Evolutionary conservation across 306 rosid genomes (phyloP).

Genomic region (Sesbania bispinosa): DNA sequence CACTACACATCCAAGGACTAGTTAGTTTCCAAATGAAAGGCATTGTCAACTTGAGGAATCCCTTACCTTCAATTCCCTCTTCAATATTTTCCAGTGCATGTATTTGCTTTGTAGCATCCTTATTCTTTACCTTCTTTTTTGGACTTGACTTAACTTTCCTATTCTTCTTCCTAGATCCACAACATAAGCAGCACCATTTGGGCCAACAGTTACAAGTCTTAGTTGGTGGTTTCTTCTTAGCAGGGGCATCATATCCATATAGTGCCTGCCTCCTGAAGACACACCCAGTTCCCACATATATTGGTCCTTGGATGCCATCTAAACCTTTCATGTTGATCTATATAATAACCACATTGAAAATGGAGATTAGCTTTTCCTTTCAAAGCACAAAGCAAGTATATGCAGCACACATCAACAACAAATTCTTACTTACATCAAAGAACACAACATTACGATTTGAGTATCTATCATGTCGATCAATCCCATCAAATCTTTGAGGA

Average conservation of each 20-base stretch:
- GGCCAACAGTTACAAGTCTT: constrained; percentile 90
- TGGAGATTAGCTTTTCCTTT: constrained; percentile 17
- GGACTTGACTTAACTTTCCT: constrained; percentile 48
- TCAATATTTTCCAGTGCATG: constrained; percentile 66
- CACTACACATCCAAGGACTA: too few species aligned
- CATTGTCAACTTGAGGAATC: neutral
- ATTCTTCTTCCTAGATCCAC: constrained; percentile 65
- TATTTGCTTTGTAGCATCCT: constrained; percentile 63
- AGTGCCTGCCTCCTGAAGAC: constrained; percentile 96
- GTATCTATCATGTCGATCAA: constrained; percentile 89
- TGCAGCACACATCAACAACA: neutral
- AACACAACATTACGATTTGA: constrained; percentile 92
- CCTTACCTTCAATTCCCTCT: constrained; percentile 76
- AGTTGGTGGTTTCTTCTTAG: constrained; percentile 66
- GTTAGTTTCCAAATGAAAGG: too few species aligned
- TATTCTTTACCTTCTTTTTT: constrained; percentile 52
- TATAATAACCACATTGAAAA: constrained; percentile 3
- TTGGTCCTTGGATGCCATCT: constrained; percentile 96
- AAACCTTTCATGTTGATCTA: constrained; percentile 96
- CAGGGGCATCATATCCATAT: constrained; percentile 88
- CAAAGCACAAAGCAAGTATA: neutral
- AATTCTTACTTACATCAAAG: constrained; percentile 67
- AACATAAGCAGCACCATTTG: constrained; percentile 75
- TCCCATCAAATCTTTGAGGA: constrained; percentile 95
- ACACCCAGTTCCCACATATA: constrained; percentile 93